phyloP scores from a whole-genome alignment of 768 basidiomycete genomes.

The Dictyophora rubrovolvata region DNA sequence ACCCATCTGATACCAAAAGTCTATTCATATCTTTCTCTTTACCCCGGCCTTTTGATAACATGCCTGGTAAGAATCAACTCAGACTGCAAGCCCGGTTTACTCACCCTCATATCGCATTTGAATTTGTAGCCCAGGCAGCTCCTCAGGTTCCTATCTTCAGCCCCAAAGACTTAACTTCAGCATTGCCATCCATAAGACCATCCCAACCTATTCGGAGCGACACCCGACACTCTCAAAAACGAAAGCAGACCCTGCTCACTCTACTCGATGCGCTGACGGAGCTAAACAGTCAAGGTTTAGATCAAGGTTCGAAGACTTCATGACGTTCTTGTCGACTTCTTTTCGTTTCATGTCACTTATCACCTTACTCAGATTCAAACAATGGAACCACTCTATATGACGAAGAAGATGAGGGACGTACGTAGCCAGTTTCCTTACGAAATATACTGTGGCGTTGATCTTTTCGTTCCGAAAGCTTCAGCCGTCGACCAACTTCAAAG shows the following conservation, averaged over 20 bases:
- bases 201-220: background rate
- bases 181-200: background rate
- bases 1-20: too few species aligned
- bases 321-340: background rate
- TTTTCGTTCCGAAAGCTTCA: constrained; percentile 30
- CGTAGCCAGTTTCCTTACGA: background rate
- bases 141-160: background rate
- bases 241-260: constrained; percentile 38
- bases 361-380: background rate
- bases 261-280: constrained; percentile 38
- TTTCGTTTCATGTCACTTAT: background rate
- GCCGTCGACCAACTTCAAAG: constrained; percentile 64
- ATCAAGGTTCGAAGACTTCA: constrained; percentile 15
- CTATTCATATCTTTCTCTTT: too few species aligned
- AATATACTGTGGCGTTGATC: background rate
- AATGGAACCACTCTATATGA: constrained; percentile 35
- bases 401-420: constrained; percentile 57
- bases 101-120: too few species aligned
- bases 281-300: constrained; percentile 28
- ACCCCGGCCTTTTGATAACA: too few species aligned
- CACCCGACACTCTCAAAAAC: constrained; percentile 11
- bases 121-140: background rate
- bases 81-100: too few species aligned
- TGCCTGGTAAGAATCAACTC: too few species aligned
- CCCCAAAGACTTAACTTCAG: constrained; percentile 3